Percentiles rank a stretch among this genome's conserved stretches.
phyloP scores from a whole-genome alignment of 306 rosid species.

The Vachellia collinsii region DNA sequence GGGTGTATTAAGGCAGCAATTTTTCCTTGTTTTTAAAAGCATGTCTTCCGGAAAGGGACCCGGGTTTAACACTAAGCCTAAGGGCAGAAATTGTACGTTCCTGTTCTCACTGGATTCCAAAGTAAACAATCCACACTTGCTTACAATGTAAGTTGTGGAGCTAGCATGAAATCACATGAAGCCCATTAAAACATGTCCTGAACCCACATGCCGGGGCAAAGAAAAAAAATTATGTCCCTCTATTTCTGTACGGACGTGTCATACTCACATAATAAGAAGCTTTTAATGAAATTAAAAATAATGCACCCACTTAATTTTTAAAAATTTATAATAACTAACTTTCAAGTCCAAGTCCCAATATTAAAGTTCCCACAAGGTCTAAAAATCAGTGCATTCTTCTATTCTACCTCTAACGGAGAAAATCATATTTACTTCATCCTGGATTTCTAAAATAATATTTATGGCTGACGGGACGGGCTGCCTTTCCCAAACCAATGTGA shows the following conservation, averaged over 20 bases:
- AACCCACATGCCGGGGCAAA: not conserved
- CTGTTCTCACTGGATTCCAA: not conserved
- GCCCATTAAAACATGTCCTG: not conserved
- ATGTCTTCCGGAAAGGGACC: not conserved
- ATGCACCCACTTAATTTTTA: not conserved
- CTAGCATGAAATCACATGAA: constrained; percentile 30
- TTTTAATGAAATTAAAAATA: constrained; percentile 16
- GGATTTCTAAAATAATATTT: constrained; percentile 2
- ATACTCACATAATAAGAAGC: not conserved
- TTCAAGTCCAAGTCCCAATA: not conserved
- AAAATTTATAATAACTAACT: not conserved
- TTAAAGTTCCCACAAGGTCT: not conserved
- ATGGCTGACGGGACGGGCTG: not conserved
- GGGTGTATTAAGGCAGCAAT: constrained; percentile 16
- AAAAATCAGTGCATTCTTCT: not conserved
- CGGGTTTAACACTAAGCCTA: not conserved
- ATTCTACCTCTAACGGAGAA: constrained; percentile 17
- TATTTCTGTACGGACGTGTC: constrained; percentile 12
- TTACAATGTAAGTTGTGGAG: not conserved
- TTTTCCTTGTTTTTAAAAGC: not conserved
- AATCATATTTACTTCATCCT: not conserved
- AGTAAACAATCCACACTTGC: constrained; percentile 1
- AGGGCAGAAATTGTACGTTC: constrained; percentile 1
- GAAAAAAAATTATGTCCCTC: not conserved
- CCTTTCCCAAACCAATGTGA: not conserved